These are phyloP conservation scores for Psilocybe subaeruginosa DNA, from an alignment of 768 basidiomycete genomes.

Conservation along the genomic window DNA sequence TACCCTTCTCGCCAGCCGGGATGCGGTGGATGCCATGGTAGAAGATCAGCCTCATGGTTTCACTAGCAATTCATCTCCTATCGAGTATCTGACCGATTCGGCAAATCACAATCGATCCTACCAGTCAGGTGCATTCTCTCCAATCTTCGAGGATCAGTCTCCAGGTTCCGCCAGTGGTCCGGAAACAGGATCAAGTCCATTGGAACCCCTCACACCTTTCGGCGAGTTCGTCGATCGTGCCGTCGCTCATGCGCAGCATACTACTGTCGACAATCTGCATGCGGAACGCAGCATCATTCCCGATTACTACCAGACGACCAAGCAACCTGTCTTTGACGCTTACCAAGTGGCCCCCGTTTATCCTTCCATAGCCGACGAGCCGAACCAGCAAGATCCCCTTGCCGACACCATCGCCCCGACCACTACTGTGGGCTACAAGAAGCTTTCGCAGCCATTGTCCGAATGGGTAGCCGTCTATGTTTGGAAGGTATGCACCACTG, in stretches of 20 bases:
- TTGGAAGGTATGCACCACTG: conserved; percentile 84
- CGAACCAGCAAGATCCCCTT: conserved; percentile 41
- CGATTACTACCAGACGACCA: conserved; percentile 19
- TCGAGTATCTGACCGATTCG: conserved; percentile 26
- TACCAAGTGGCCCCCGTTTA: conserved; percentile 29
- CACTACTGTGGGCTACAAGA: conserved; percentile 64
- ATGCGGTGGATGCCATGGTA: conserved; percentile 12
- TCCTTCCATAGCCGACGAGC: conserved; percentile 34
- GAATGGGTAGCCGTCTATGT: conserved; percentile 81
- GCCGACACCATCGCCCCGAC: conserved; percentile 51
- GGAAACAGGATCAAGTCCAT: conserved; percentile 66
- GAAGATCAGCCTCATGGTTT: conserved; percentile 13
- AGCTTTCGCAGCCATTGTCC: conserved; percentile 74
- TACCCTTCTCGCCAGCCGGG: conserved; percentile 15
- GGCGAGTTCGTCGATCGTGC: conserved; percentile 76
- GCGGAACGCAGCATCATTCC: conserved; percentile 13
- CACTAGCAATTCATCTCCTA: conserved; percentile 17
- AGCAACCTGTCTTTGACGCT: conserved; percentile 16
- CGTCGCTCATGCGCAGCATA: conserved; percentile 45
- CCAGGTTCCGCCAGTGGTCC: conserved; percentile 53
- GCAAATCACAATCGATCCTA: conserved; percentile 31
- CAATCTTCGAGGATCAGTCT: conserved; percentile 67
- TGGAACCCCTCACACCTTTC: conserved; percentile 78
- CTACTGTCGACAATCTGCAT: conserved; percentile 13
- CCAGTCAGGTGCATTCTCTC: conserved; percentile 56